Base-by-base conservation (phyloP, 768 basidiomycete genomes). In the Pleurotus cornucopiae region DNA sequence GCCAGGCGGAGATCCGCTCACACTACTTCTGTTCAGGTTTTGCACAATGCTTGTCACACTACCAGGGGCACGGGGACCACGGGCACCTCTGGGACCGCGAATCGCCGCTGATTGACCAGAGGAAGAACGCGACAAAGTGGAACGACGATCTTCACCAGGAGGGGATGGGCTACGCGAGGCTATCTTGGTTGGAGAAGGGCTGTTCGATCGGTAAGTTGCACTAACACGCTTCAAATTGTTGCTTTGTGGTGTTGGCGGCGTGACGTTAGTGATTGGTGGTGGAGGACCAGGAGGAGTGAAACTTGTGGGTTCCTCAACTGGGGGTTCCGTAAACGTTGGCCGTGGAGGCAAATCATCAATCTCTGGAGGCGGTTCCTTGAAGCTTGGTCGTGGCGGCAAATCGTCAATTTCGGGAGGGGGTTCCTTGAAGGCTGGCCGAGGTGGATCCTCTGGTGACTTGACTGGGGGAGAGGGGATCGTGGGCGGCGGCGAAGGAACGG, bases 351-450 rank as follows among this genome's bases (percentile, higher is more conserved):
- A 64, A 46, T 74, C 73, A n/a, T 75, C 69, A 59, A 76, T 76
- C 64, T 85, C 85, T 0, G 82, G 81, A 37, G 83, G 81, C 2
- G 84, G 86, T 54, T 85, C 83, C 62, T 73, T 83, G 67, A 87
- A 88, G 0, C 64, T 61, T 21, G 71, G 73, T 38, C 65, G 67
- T n/a, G 70, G 69, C 9, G 70, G 69, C 20, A 76, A 64, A 40
- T 81, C 76, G 51, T 83, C 51, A 21, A 69, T 60, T 69, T 86
- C 86, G 3, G 82, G 82, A 21, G 82, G 80, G 6, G 85, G 86
- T 54, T 84, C 84, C 63, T 76, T 86, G 69, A 86, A 89, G 2
- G 66, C 56, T 4, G 85, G 85, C 18, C 72, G 66, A 16, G 66
- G 62, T 62, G 61, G 51, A 21, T 47, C 46, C 21, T 47, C 18